These are phyloP conservation scores for Aspergillus leporis DNA, from an alignment of 495 filamentous ascomycete genomes.

Conservation along the genomic window DNA sequence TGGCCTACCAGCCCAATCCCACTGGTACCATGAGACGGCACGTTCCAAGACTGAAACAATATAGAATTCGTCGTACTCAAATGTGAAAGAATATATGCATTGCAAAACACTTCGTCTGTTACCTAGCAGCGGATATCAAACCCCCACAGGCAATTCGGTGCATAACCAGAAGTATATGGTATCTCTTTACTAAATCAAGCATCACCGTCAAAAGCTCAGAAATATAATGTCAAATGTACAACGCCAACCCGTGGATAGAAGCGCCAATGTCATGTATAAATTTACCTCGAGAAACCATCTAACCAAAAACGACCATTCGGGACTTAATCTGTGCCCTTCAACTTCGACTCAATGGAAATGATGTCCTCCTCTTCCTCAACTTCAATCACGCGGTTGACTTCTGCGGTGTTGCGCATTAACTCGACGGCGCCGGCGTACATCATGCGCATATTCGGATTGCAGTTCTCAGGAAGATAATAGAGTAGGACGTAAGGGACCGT, in stretches of 20 bases:
- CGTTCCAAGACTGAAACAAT: not conserved
- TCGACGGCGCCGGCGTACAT: slow-evolving; percentile 95
- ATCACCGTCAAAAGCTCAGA: not conserved
- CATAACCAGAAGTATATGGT: not conserved
- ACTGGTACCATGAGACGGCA: not conserved
- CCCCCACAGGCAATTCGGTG: not conserved
- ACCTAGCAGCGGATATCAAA: not conserved
- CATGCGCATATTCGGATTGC: slow-evolving; percentile 83
- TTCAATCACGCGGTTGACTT: slow-evolving; percentile 80
- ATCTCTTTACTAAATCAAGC: not conserved
- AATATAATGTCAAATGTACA: not conserved
- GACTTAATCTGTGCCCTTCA: slow-evolving; percentile 48
- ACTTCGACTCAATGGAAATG: slow-evolving; percentile 67
- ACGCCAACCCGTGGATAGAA: slow-evolving; percentile 1
- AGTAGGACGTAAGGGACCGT: slow-evolving; percentile 87
- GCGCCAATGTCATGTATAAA: slow-evolving; percentile 1
- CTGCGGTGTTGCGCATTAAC: slow-evolving; percentile 85
- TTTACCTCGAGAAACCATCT: not conserved
- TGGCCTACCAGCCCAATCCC: not conserved
- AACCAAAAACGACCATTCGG: not conserved
- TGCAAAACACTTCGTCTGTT: not conserved
- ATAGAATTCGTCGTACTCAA: too few relatives aligned
- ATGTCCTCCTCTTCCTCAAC: slow-evolving; percentile 75
- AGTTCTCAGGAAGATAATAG: slow-evolving; percentile 88
- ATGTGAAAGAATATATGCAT: not conserved